A percentile compares a stretch with the other conserved stretches of the same genome.
These are phyloP conservation scores for Tieghemiomyces parasiticus DNA, from an alignment of 192 early-diverging fungal species.

Conservation along the genomic window DNA sequence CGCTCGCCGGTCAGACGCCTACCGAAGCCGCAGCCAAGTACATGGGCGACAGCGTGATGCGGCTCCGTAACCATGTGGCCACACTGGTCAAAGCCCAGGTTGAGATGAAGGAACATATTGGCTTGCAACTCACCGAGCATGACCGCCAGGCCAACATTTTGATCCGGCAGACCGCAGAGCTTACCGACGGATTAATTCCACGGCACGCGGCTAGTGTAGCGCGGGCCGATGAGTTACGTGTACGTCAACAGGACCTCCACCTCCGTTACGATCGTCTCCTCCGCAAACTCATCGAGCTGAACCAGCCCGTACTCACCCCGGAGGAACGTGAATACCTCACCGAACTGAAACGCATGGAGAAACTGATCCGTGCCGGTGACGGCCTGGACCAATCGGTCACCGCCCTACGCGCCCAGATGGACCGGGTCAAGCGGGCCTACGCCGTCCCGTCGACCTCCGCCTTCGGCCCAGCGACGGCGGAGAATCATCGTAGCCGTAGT, in stretches of 20 bases:
- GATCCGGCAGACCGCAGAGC: neutral
- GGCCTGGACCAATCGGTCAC: no score
- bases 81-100: neutral
- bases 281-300: slow-evolving; percentile 7
- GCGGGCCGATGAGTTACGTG: neutral
- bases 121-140: slow-evolving; percentile 1
- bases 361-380: neutral
- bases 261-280: slow-evolving; percentile 4
- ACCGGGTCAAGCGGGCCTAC: no score
- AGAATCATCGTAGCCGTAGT: no score
- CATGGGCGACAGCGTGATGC: slow-evolving; percentile 1
- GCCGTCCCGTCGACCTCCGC: no score
- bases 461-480: no score
- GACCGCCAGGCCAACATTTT: slow-evolving; percentile 3
- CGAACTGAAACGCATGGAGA: neutral
- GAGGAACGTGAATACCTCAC: neutral
- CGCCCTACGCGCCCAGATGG: no score
- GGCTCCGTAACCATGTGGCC: slow-evolving; percentile 1
- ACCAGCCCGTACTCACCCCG: slow-evolving; percentile 6
- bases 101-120: neutral
- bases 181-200: neutral
- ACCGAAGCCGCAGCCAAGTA: slow-evolving; percentile 3
- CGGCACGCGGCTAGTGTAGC: neutral
- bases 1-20: neutral
- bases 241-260: neutral